Base-by-base conservation (phyloP, 106 monocot species). In the Acanthochlamys bracteata region DNA sequence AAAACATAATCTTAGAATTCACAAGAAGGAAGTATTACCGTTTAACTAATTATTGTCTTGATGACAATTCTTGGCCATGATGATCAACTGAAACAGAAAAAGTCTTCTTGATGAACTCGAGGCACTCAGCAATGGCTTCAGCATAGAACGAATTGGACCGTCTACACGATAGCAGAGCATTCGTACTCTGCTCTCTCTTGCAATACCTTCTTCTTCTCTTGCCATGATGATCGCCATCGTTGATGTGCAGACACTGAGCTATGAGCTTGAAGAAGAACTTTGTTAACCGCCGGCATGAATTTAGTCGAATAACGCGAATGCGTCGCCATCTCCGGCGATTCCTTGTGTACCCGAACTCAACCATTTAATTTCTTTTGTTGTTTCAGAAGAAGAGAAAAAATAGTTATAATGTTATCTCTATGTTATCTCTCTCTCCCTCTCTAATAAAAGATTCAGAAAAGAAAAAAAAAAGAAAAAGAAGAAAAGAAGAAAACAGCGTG, bases 41-140 rank as follows among this genome's bases (percentile, higher is more conserved):
- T 33, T 33, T 33, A 3, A 33, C 6, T 33, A 33, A 33, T 33
- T 33, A 33, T 33, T 6, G 1, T 33, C 4, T 3, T 33, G 33
- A 33, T 33, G 33, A 33, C 6, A 33, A 33, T 33, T 33, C 33
- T 33, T 33, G 33, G 33, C 33, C 40, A 0, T 47, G 24, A 2
- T 70, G 42, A 20, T 60, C 39, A 13, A 42, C 42, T 16, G 71
- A 67, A 11, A 55, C 46, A 12, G 78, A 33, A 33, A 6, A 33
- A 25, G 72, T 60, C 41, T 67, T 72, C 63, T 63, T 78, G 42
- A 78, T 78, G 64, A 78, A 78, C 68, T 78, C 78, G 61, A 78
- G 61, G 63, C 78, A 78, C 17, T 78, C 78, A 26, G 71, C 71
- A 24, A 78, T 73, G 40, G 78, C 78, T 39, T 78, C 72, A 9